These are phyloP conservation scores for Edaphochlamys debaryana DNA, from an alignment of 139 green algal species.

Conservation along the genomic window DNA sequence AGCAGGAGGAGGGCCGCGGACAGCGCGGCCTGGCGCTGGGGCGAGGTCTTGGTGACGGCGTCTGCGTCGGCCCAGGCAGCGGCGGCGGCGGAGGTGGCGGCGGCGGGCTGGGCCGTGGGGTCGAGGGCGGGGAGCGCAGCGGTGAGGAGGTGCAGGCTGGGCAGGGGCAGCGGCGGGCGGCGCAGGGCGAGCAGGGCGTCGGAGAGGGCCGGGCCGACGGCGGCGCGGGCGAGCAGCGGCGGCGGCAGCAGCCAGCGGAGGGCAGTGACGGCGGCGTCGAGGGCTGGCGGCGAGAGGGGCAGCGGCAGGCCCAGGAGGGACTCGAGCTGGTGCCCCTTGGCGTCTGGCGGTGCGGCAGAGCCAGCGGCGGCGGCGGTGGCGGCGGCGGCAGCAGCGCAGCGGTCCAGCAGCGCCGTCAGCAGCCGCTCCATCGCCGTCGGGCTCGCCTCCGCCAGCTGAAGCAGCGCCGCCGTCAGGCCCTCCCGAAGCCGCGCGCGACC, in stretches of 20 bases:
- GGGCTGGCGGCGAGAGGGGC: neutral
- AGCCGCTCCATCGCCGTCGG: neutral
- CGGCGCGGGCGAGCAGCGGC: neutral
- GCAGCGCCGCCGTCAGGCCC: neutral
- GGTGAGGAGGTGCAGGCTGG: neutral
- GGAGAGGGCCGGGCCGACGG: neutral
- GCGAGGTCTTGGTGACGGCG: constrained; percentile 40
- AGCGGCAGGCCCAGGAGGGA: constrained; percentile 6
- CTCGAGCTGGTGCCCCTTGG: too few relatives aligned
- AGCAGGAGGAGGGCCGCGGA: constrained; percentile 49
- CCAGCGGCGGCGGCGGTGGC: neutral
- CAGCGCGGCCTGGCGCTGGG: constrained; percentile 69
- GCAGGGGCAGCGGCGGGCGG: neutral
- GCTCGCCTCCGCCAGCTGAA: neutral
- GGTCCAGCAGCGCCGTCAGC: constrained; percentile 33
- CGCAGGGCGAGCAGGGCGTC: neutral
- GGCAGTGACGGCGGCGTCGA: neutral
- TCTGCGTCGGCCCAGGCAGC: constrained; percentile 55
- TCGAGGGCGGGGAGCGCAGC: constrained; percentile 9
- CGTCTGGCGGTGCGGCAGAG: neutral
- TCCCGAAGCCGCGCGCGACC: neutral
- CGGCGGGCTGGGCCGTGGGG: constrained; percentile 4
- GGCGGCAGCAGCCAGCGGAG: constrained; percentile 19
- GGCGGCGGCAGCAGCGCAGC: neutral
- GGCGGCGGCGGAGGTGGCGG: constrained; percentile 35